phyloP scores from a whole-genome alignment of 2,329 filamentous ascomycete species.

The Aspergillus sp. region DNA sequence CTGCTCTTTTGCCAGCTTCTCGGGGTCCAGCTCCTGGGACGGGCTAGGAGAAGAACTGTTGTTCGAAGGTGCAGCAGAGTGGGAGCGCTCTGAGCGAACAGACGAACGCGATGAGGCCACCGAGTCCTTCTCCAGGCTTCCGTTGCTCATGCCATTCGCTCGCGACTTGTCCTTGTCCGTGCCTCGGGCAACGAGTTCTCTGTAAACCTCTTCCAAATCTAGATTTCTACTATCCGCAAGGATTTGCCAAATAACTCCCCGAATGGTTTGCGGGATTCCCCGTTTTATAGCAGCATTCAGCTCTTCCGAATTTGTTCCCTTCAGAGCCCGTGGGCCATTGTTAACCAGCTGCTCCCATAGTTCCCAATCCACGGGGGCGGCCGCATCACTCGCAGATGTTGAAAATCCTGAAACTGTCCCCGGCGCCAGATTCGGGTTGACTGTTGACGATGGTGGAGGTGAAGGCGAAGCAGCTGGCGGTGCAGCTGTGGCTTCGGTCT shows the following conservation, averaged over 20 bases:
- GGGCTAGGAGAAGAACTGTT: conserved; percentile 57
- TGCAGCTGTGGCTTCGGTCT: conserved; percentile 35
- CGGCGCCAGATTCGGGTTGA: conserved; percentile 72
- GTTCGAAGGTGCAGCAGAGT: conserved; percentile 55
- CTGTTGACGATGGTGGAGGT: conserved; percentile 53
- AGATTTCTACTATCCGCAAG: conserved; percentile 93
- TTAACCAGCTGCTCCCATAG: conserved; percentile 96
- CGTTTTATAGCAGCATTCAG: conserved; percentile 86
- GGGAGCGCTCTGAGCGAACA: conserved; percentile 74
- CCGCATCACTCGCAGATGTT: conserved; percentile 64
- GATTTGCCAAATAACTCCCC: conserved; percentile 99
- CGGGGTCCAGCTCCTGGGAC: conserved; percentile 61
- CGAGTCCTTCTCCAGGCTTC: conserved; percentile 64
- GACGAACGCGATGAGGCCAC: conserved; percentile 72
- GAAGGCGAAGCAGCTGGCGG: conserved; percentile 27
- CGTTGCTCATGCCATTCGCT: conserved; percentile 52
- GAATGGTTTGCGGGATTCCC: conserved; percentile 90
- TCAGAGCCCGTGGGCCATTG: conserved; percentile 85
- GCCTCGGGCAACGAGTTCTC: conserved; percentile 74
- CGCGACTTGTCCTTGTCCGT: conserved; percentile 74
- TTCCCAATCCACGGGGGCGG: conserved; percentile 90
- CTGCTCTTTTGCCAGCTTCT: conserved; percentile 66
- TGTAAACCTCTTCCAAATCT: conserved; percentile 83
- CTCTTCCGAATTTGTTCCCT: conserved; percentile 83
- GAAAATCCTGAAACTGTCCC: conserved; percentile 82